These are phyloP conservation scores for Fusarium verrucosum DNA, from an alignment of 2,329 filamentous ascomycete species.

Conservation along the genomic window DNA sequence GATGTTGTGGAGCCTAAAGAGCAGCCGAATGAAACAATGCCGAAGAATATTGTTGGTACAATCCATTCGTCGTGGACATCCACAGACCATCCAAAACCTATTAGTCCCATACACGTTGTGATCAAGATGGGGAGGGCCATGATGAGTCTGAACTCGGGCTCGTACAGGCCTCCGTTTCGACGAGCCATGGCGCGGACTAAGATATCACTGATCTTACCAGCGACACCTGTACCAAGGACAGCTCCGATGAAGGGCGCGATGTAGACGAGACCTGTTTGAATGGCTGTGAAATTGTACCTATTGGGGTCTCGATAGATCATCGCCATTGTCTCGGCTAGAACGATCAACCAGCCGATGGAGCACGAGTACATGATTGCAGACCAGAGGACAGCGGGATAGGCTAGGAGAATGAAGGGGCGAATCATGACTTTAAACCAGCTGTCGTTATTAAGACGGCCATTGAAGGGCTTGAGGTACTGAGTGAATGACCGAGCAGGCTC, in stretches of 20 bases:
- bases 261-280: conserved; percentile 87
- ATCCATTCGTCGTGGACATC: conserved; percentile 81
- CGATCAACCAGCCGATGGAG: conserved; percentile 94
- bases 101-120: conserved; percentile 83
- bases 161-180: conserved; percentile 89
- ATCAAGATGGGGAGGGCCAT: conserved; percentile 86
- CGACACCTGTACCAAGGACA: conserved; percentile 89
- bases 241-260: conserved; percentile 90
- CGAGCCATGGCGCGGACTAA: conserved; percentile 84
- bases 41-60: conserved; percentile 93
- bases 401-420: conserved; percentile 85
- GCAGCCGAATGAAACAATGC: conserved; percentile 90
- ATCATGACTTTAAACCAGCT: conserved; percentile 81
- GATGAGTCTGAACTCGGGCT: conserved; percentile 90
- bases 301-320: conserved; percentile 76
- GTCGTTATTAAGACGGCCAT: conserved; percentile 80
- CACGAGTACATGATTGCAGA: conserved; percentile 84
- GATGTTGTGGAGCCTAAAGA: conserved; percentile 88
- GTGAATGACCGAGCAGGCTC: conserved; percentile 75
- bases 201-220: conserved; percentile 85
- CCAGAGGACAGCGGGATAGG: conserved; percentile 91
- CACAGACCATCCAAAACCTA: conserved; percentile 96
- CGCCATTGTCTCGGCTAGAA: conserved; percentile 87
- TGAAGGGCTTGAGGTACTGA: conserved; percentile 79
- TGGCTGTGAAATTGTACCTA: conserved; percentile 80